Conservation (phyloP, 2,329 filamentous ascomycete genomes). For the Lojkania enalia region DNA sequence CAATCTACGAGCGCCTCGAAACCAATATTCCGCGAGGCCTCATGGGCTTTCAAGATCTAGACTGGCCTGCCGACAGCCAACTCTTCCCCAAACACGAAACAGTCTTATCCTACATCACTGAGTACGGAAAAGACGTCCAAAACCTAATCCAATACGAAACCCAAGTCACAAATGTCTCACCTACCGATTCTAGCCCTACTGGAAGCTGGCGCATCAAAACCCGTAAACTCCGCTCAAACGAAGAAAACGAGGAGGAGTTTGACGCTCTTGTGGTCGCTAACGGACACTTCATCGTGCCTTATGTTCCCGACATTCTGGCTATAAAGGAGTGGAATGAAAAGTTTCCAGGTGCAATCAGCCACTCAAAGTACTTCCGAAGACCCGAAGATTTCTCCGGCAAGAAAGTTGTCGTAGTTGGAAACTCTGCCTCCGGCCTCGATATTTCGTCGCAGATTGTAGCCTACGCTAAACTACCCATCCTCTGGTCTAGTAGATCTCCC, state of each 20-base stretch:
- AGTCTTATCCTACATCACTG: constrained; percentile 73
- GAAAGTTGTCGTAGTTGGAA: constrained; percentile 83
- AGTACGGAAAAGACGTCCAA: constrained; percentile 70
- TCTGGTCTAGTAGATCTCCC: constrained; percentile 64
- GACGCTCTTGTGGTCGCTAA: constrained; percentile 54
- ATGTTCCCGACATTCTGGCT: constrained; percentile 47
- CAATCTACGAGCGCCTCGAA: constrained; percentile 80
- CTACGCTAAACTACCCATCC: constrained; percentile 61
- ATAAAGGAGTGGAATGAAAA: constrained; percentile 46
- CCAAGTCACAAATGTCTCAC: constrained; percentile 65
- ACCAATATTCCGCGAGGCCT: constrained; percentile 83
- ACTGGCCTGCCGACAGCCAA: constrained; percentile 65
- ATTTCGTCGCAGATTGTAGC: constrained; percentile 75
- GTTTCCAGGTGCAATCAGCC: constrained; percentile 47
- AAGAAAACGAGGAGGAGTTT: constrained; percentile 55
- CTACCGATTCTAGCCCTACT: constrained; percentile 22
- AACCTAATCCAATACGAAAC: constrained; percentile 70
- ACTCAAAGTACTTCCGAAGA: constrained; percentile 76
- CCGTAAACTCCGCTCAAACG: constrained; percentile 53
- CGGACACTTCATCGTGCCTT: constrained; percentile 54
- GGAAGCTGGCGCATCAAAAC: constrained; percentile 64
- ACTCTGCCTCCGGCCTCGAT: constrained; percentile 81
- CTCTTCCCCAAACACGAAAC: constrained; percentile 74
- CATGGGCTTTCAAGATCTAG: constrained; percentile 77
- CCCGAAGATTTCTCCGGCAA: constrained; percentile 64